Conservation (phyloP, 2,329 filamentous ascomycete genomes). For the Geosmithia flava region DNA sequence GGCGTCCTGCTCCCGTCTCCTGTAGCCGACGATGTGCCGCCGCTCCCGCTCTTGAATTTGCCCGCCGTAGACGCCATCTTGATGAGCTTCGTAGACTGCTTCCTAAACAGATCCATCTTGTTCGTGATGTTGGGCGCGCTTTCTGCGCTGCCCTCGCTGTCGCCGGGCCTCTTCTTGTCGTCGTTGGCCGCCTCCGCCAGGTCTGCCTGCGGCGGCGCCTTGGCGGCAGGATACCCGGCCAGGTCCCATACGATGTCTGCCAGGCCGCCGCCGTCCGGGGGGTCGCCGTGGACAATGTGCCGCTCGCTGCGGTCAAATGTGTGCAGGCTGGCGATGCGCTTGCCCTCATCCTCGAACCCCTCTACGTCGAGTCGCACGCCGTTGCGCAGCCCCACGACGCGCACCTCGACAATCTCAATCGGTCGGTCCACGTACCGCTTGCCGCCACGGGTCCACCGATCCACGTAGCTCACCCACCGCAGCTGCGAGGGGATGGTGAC, state of each 20-base stretch:
- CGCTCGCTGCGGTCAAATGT: conserved; percentile 66
- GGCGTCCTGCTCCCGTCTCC: background rate
- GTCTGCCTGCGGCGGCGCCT: conserved; percentile 22
- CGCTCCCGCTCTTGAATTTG: conserved; percentile 10
- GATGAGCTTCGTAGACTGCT: conserved; percentile 19
- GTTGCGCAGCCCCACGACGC: conserved; percentile 77
- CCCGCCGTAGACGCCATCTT: conserved; percentile 14
- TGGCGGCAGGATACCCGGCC: conserved; percentile 24
- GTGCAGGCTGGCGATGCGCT: conserved; percentile 73
- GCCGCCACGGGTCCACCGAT: conserved; percentile 63
- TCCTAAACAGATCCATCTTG: conserved; percentile 7
- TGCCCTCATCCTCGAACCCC: conserved; percentile 80
- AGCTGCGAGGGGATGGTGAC: conserved; percentile 90
- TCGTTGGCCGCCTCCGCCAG: conserved; percentile 16
- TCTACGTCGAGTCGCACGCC: conserved; percentile 82
- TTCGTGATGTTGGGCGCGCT: background rate
- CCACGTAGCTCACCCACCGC: conserved; percentile 78
- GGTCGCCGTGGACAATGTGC: conserved; percentile 48
- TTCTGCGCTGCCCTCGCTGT: conserved; percentile 3
- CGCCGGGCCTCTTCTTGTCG: conserved; percentile 1
- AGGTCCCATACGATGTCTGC: conserved; percentile 42
- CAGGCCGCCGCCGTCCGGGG: conserved; percentile 34
- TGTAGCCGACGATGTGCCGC: conserved; percentile 1
- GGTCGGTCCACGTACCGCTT: conserved; percentile 75
- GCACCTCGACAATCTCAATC: conserved; percentile 78